These are phyloP conservation scores for Coleophoma eucalyptorum DNA, from an alignment of 2,329 filamentous ascomycete species.

Conservation along the genomic window DNA sequence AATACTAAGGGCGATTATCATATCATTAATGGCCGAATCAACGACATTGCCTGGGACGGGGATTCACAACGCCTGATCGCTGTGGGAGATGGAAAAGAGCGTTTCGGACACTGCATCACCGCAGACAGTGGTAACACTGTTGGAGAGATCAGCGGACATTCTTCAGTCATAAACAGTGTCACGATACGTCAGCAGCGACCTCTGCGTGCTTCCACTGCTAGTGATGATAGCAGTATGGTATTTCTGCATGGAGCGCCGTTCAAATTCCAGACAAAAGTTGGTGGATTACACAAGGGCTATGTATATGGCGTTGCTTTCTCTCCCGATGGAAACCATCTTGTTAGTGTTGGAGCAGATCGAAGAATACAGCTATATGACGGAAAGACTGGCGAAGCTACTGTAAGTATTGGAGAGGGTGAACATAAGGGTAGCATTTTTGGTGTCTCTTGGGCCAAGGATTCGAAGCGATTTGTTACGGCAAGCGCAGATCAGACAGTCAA, in stretches of 20 bases:
- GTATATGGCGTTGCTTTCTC: slow-evolving; percentile 86
- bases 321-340: slow-evolving; percentile 76
- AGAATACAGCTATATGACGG: slow-evolving; percentile 94
- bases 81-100: slow-evolving; percentile 90
- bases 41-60: slow-evolving; percentile 96
- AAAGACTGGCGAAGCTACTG: slow-evolving; percentile 83
- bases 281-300: slow-evolving; percentile 80
- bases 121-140: slow-evolving; percentile 95
- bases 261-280: slow-evolving; percentile 85
- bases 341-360: slow-evolving; percentile 89
- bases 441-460: slow-evolving; percentile 85
- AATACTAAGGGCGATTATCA: slow-evolving; percentile 91
- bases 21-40: slow-evolving; percentile 92
- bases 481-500: slow-evolving; percentile 94
- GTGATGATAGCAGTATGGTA: slow-evolving; percentile 84
- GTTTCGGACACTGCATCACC: slow-evolving; percentile 90
- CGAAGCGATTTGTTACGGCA: slow-evolving; percentile 81
- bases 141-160: slow-evolving; percentile 90
- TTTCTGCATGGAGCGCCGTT: slow-evolving; percentile 95
- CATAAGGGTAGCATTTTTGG: slow-evolving; percentile 93
- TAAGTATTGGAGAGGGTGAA: slow-evolving; percentile 73
- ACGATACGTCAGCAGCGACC: slow-evolving; percentile 86
- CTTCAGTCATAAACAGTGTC: slow-evolving; percentile 84
- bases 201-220: slow-evolving; percentile 85
- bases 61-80: slow-evolving; percentile 96